Evolutionary conservation across 257 asterid species (phyloP).

Genomic region (Gardenia jasminoides): DNA sequence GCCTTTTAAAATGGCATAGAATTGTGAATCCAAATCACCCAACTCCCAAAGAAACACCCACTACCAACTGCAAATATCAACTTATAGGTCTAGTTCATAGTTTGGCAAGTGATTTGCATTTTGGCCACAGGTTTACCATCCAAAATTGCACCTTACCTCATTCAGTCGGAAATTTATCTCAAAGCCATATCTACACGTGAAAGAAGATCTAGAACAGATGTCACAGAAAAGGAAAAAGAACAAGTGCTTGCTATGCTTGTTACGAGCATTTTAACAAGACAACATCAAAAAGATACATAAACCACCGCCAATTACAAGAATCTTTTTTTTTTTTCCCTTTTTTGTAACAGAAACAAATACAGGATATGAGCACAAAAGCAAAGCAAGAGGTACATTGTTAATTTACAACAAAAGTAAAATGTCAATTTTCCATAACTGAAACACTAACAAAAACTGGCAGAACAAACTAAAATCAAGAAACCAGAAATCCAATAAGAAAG

Average conservation of each 20-base stretch:
- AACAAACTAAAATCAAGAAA: background rate
- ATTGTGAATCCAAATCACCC: background rate
- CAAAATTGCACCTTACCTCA: background rate
- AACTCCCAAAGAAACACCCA: background rate
- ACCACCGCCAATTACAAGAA: background rate
- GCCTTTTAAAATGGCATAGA: background rate
- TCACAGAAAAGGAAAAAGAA: background rate
- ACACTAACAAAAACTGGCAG: too few relatives aligned
- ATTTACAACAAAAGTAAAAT: too few relatives aligned
- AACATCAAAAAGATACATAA: background rate
- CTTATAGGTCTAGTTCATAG: background rate
- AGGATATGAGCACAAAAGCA: too few relatives aligned
- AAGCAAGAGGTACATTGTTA: too few relatives aligned
- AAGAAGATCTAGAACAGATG: background rate
- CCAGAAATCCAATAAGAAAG: background rate
- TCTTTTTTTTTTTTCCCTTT: too few relatives aligned
- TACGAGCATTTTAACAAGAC: background rate
- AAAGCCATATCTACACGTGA: background rate
- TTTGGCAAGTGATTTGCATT: background rate
- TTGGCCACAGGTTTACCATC: background rate
- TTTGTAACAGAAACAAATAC: too few relatives aligned
- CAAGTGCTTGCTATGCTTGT: background rate
- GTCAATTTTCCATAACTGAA: too few relatives aligned
- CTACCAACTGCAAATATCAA: background rate
- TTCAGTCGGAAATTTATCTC: background rate